Evolutionary conservation across 1,139 yeast genomes (phyloP), one percentile per base, ranked within the genome.

Genomic region (Protomyces gravidus): DNA sequence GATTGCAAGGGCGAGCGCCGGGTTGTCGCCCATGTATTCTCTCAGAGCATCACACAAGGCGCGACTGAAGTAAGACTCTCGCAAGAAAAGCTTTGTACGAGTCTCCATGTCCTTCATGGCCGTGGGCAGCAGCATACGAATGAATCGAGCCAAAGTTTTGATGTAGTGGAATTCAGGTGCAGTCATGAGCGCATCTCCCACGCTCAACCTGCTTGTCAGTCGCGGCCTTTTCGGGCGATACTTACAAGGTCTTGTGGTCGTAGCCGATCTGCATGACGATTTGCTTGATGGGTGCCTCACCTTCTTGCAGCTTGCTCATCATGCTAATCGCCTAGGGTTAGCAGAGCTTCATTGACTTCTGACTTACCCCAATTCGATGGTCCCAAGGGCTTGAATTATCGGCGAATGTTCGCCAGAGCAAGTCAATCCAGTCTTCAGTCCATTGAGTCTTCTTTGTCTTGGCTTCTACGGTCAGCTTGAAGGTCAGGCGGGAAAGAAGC

Each of bases 111-210:
- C 19, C 42, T 15, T 36, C 5, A 15, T 36, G 42, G 42, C 23
- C 5, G 15, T 36, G 42, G 42, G 42, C 9, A 36, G 17, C 42
- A 36, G 11, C 42, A 36, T n/a, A 4, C 42, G 19, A 13, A 36
- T 17, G 42, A 36, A 36, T 5, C 17, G 15, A 23, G 42, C 21
- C 11, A 36, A 23, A 17, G 2, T 36, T 36, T 9, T 17, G 21
- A 36, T 36, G 42, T 36, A 23, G 11, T 13, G 11, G 21, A 36
- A 36, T 17, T 36, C 42, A 23, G 42, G 42, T 13, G 19, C 42
- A n/a, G 25, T 36, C 42, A 36, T 36, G 42, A 36, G 42, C 17
- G 42, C 42, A 9, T 36, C 42, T 9, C 42, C 42, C 42, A 36
- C 42, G 6, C 9, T 17, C 23, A n/a, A 23, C 23, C 42, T 36